These are phyloP conservation scores for Paulownia fortunei DNA, from an alignment of 257 asterid genomes.

Conservation along the genomic window DNA sequence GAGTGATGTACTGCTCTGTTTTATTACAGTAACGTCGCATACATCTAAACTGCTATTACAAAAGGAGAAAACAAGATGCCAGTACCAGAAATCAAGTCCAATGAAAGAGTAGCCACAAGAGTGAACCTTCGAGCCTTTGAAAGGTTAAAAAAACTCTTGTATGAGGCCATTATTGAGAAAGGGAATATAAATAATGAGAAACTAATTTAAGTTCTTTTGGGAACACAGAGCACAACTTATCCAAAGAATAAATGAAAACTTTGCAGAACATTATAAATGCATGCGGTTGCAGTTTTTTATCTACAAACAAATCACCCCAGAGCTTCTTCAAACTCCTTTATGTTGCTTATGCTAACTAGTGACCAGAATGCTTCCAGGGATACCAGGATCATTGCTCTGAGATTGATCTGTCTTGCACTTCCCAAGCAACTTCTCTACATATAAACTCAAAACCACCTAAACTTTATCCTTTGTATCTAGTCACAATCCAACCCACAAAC, in stretches of 20 bases:
- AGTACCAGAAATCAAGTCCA: conserved; percentile 11
- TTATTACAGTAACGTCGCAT: background rate
- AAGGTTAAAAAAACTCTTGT: conserved; percentile 28
- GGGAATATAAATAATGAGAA: conserved; percentile 36
- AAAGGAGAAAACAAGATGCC: background rate
- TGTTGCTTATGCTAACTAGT: background rate
- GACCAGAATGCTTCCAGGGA: background rate
- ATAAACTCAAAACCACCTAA: background rate
- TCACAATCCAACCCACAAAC: conserved; percentile 69
- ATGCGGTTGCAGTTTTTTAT: conserved; percentile 23
- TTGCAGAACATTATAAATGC: conserved; percentile 23
- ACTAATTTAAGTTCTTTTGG: conserved; percentile 28
- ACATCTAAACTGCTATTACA: conserved; percentile 11
- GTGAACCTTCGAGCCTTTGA: background rate
- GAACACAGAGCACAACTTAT: conserved; percentile 33
- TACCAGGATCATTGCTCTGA: background rate
- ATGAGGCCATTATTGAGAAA: conserved; percentile 33
- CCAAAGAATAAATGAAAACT: conserved; percentile 45
- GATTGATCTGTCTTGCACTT: background rate
- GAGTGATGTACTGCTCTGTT: background rate
- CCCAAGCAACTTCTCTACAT: conserved; percentile 9
- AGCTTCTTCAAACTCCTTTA: conserved; percentile 9
- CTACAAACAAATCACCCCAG: conserved; percentile 35
- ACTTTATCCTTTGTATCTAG: conserved; percentile 23
- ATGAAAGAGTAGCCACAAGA: conserved; percentile 13